phyloP scores from a whole-genome alignment of 164 flowering plant genomes.

The Stephania japonica region DNA sequence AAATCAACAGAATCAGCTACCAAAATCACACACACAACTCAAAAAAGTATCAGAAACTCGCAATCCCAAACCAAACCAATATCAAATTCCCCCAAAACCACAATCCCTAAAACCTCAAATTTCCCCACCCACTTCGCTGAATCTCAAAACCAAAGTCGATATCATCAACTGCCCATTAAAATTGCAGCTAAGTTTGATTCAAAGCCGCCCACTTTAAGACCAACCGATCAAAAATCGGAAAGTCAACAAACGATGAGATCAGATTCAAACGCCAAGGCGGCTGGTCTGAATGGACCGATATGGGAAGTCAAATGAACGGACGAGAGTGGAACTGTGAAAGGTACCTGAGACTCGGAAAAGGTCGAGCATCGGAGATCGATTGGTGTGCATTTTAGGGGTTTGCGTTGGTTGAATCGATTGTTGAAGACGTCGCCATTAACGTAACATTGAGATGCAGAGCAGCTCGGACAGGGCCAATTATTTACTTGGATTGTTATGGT shows the following conservation, averaged over 20 bases:
- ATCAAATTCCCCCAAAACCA: too few relatives aligned
- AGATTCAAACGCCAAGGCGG: background rate
- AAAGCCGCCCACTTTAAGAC: background rate
- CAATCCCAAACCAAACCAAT: too few relatives aligned
- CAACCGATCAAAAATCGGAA: background rate
- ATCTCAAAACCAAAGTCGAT: too few relatives aligned
- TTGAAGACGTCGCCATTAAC: slow-evolving; percentile 10
- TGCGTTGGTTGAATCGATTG: background rate
- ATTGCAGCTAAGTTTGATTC: background rate
- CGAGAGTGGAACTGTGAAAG: too few relatives aligned
- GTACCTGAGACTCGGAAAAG: slow-evolving; percentile 4
- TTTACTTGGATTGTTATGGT: background rate
- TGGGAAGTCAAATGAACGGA: slow-evolving; percentile 4
- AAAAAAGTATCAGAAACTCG: too few relatives aligned
- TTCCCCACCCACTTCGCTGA: too few relatives aligned
- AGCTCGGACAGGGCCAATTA: slow-evolving; percentile 3
- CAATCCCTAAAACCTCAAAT: too few relatives aligned
- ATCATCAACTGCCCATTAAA: background rate
- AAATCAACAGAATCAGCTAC: too few relatives aligned
- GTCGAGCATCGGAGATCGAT: background rate
- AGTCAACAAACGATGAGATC: background rate
- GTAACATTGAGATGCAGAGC: background rate
- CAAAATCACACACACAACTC: too few relatives aligned
- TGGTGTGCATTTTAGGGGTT: background rate
- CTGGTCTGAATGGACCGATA: background rate